These are phyloP conservation scores for Nymphaea thermarum DNA, from an alignment of 164 flowering plant genomes.

Conservation along the genomic window DNA sequence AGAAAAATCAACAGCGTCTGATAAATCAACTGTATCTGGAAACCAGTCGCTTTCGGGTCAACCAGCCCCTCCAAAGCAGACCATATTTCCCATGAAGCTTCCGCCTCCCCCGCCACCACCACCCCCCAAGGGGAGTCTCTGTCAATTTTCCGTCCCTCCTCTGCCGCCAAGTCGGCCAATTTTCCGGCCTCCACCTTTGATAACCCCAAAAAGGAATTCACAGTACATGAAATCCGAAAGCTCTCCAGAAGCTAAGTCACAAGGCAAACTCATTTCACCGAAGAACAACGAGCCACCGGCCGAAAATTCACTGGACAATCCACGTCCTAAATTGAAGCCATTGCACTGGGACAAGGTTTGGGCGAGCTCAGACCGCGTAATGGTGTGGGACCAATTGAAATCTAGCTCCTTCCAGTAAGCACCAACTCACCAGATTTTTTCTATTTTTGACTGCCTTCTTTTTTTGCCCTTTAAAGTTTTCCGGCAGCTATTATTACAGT, in stretches of 20 bases:
- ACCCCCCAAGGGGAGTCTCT: slow-evolving; percentile 9
- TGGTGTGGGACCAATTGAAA: slow-evolving; percentile 98
- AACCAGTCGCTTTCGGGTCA: neutral
- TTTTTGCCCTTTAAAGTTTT: too few species aligned
- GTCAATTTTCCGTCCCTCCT: neutral
- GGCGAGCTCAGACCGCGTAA: slow-evolving; percentile 87
- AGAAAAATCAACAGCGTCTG: neutral
- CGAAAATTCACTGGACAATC: neutral
- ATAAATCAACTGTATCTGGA: neutral
- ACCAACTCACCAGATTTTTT: too few species aligned
- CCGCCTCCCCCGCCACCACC: slow-evolving; percentile 32
- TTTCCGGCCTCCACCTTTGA: neutral
- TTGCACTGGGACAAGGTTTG: slow-evolving; percentile 98
- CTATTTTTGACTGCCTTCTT: too few species aligned
- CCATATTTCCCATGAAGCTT: neutral
- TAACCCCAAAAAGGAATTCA: neutral
- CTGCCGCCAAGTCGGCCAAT: neutral
- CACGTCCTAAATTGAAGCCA: slow-evolving; percentile 65
- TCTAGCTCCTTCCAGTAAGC: slow-evolving; percentile 87
- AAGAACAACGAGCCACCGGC: neutral
- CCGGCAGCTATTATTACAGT: too few species aligned
- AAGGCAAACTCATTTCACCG: neutral
- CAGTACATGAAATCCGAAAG: neutral
- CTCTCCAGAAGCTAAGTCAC: neutral
- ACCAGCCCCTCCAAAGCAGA: neutral